Base-by-base conservation (phyloP, 2,329 filamentous ascomycete species). In the Phyllosticta citriasiana region DNA sequence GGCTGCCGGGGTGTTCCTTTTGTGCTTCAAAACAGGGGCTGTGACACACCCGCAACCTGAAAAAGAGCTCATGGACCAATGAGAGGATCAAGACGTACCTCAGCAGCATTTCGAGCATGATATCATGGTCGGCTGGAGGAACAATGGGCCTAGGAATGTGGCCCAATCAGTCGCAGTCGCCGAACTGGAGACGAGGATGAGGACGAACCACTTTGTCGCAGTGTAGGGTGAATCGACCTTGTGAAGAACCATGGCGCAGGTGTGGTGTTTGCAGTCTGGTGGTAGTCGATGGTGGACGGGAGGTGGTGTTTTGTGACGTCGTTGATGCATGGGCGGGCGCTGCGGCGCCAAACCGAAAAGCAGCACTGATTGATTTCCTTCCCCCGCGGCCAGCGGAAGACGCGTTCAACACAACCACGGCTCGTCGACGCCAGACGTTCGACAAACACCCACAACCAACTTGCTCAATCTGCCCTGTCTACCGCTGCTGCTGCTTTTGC, bases 171-270 rank as follows among this genome's bases (percentile, higher is more conserved):
- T 30, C 27, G 27, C 27, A 22, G 27, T 30, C 27, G 27, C 27
- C 27, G 6, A 30, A 8, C 27, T 8, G 9, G 4, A 30, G 27
- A 30, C 27, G 14, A n/a, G 14, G 2, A 40, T 12, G 35, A 40
- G 14, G 53, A 57, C 75, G 52, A 72, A 88, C 87, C 86, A 88
- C 70, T 79, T 72, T 10, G 80, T 76, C 5, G 77, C 72, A 1
- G 85, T 84, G 69, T 83, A 89, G 0, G 86, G 86, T 2, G 83
- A 84, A 55, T 88, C 84, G 25, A 88, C 79, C 66, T 85, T 85
- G 68, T 86, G 84, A 19, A 86, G 75, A 8, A 30, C 52, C 58
- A 60, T 59, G 24, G 58, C 40, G 57, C n/a, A 26, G 19, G n/a
- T 33, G 1, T 33, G 30, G 30, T 33, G 30, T 22, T 22, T 22